phyloP scores from a whole-genome alignment of 208 protist genomes.

The Entamoeba histolytica region DNA sequence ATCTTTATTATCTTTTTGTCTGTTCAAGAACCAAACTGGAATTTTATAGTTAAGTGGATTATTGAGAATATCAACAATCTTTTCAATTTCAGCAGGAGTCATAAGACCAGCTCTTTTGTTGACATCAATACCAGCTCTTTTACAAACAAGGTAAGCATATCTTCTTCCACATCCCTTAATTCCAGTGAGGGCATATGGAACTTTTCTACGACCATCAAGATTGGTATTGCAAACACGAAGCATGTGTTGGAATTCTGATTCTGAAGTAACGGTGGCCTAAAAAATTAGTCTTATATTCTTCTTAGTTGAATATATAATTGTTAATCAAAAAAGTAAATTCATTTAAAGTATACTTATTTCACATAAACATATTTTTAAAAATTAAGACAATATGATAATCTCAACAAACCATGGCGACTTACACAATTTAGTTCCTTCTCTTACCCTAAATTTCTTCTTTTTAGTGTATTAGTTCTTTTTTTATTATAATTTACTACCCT shows the following conservation, averaged over 20 bases:
- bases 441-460: too few relatives aligned
- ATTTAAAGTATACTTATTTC: too few relatives aligned
- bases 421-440: too few relatives aligned
- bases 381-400: too few relatives aligned
- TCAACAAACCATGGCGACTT: too few relatives aligned
- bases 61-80: conserved; percentile 79
- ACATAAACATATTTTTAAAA: too few relatives aligned
- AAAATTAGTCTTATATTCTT: too few relatives aligned
- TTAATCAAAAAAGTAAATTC: too few relatives aligned
- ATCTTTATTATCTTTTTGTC: conserved; percentile 85
- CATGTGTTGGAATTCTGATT: conserved; percentile 84
- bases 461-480: too few relatives aligned
- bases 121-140: conserved; percentile 88
- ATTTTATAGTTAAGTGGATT: conserved; percentile 94
- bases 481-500: too few relatives aligned
- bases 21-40: conserved; percentile 98
- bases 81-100: conserved; percentile 70
- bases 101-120: conserved; percentile 60
- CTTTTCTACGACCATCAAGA: conserved; percentile 69
- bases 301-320: too few relatives aligned
- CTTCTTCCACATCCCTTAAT: conserved; percentile 95
- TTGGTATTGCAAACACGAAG: conserved; percentile 99
- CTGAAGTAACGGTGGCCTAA: not conserved
- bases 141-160: conserved; percentile 87
- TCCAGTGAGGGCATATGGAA: conserved; percentile 12